Evolutionary conservation across 805 yeast species (phyloP), one percentile per base, ranked within the genome.

Genomic region (Metschnikowia lochheadii): DNA sequence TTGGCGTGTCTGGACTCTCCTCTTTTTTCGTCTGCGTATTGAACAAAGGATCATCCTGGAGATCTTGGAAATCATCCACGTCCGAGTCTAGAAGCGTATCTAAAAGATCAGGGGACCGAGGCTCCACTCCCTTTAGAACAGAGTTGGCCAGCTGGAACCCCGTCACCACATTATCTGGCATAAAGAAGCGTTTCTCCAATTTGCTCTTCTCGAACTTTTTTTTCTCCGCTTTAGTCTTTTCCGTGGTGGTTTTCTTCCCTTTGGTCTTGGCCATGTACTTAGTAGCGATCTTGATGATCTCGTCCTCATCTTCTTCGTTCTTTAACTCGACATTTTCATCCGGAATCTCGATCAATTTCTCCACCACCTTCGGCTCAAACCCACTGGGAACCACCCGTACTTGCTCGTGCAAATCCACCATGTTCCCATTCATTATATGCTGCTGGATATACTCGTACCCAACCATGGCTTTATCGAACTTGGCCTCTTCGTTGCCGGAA

Each of bases 381-480:
- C 69, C 70, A 1, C 62, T 53, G 0, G 97, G 97, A 1, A 94
- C 56, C 6, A 94, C 86, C 48, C 96, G 69, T 54, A 81, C 86
- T 31, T 83, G 80, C 8, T 67, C 67, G 33, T 69, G 70, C 57
- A 79, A 75, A 4, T 66, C 68, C 33, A 78, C 67, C 37, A 73
- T 58, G 20, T 67, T 73, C 21, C 79, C 78, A 35, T 69, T 70
- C 63, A 77, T 76, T 33, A 89, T 84, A 54, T 81, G 82, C 46
- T 77, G 77, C 60, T 94, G 97, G 40, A 94, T 82, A 62, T 78
- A 80, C 51, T 80, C 80, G 65, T 94, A 92, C 26, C 90, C 94
- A 29, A 78, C 85, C 86, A 89, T 82, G 0, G 98, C 91, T 57
- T 84, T 81, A 41, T 86, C 87, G 63, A 89, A 88, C 62, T 92